phyloP scores from a whole-genome alignment of 805 yeast species.

The Saturnispora dispora region DNA sequence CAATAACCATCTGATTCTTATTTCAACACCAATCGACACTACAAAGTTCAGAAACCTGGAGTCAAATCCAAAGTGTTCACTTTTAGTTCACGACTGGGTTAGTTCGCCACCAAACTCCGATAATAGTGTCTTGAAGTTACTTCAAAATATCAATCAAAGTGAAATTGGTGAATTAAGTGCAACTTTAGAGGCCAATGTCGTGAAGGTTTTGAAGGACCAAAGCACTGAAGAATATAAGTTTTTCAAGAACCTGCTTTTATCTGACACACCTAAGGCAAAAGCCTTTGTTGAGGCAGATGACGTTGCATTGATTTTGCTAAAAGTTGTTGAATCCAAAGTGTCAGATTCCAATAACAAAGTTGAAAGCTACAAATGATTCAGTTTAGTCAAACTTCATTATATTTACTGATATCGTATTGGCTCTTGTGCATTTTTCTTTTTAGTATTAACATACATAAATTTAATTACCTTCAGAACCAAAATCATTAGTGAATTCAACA shows the following conservation, averaged over 20 bases:
- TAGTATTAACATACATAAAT: not conserved
- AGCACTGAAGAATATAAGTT: slow-evolving; percentile 43
- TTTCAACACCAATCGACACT: slow-evolving; percentile 65
- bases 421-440: not conserved
- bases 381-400: not conserved
- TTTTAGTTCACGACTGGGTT: slow-evolving; percentile 88
- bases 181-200: slow-evolving; percentile 61
- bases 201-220: slow-evolving; percentile 39
- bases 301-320: slow-evolving; percentile 56
- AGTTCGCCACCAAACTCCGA: slow-evolving; percentile 29
- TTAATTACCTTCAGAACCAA: slow-evolving; percentile 93
- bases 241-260: slow-evolving; percentile 53
- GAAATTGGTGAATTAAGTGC: slow-evolving; percentile 77
- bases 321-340: slow-evolving; percentile 60
- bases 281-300: slow-evolving; percentile 58
- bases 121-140: slow-evolving; percentile 40
- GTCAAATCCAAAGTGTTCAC: slow-evolving; percentile 67
- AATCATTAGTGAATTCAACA: slow-evolving; percentile 82
- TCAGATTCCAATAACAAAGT: slow-evolving; percentile 69
- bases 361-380: slow-evolving; percentile 10
- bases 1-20: slow-evolving; percentile 34
- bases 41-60: slow-evolving; percentile 64
- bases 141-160: slow-evolving; percentile 69
- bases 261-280: slow-evolving; percentile 59
- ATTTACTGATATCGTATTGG: not conserved